Conservation (phyloP, 176 grass and related monocot species). For the Phyllostachys edulis region DNA sequence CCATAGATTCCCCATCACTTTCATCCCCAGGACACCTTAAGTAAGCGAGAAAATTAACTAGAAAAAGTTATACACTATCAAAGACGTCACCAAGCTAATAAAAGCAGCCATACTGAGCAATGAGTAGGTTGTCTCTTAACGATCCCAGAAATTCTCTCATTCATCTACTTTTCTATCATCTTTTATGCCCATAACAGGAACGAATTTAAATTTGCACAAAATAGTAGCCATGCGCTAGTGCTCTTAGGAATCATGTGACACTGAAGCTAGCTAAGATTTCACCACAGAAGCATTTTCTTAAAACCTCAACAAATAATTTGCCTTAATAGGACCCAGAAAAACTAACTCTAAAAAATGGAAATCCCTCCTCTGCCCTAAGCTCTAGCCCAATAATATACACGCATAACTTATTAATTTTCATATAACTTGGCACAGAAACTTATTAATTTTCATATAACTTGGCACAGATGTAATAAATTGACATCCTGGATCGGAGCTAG, state of each 20-base stretch:
- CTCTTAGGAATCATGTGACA: neutral
- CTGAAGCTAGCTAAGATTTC: neutral
- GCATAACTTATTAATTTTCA: neutral
- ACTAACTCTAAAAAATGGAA: neutral
- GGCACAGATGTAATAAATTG: neutral
- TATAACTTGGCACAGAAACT: neutral
- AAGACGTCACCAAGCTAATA: slow-evolving; percentile 15
- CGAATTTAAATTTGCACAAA: neutral
- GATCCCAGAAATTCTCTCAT: neutral
- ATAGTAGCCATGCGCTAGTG: neutral
- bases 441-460: slow-evolving; percentile 5
- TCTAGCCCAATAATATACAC: neutral
- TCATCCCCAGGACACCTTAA: slow-evolving; percentile 79
- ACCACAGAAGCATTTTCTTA: neutral
- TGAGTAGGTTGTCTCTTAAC: neutral
- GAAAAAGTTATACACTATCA: slow-evolving; percentile 40
- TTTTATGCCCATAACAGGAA: neutral
- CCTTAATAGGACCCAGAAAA: neutral
- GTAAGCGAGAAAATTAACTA: slow-evolving; percentile 56
- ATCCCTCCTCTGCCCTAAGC: neutral
- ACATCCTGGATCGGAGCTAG: neutral
- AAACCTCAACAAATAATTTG: neutral
- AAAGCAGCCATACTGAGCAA: slow-evolving; percentile 30
- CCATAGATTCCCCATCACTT: slow-evolving; percentile 69
- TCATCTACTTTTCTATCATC: neutral